phyloP scores from a whole-genome alignment of 164 flowering plant genomes.

The Santalum album region DNA sequence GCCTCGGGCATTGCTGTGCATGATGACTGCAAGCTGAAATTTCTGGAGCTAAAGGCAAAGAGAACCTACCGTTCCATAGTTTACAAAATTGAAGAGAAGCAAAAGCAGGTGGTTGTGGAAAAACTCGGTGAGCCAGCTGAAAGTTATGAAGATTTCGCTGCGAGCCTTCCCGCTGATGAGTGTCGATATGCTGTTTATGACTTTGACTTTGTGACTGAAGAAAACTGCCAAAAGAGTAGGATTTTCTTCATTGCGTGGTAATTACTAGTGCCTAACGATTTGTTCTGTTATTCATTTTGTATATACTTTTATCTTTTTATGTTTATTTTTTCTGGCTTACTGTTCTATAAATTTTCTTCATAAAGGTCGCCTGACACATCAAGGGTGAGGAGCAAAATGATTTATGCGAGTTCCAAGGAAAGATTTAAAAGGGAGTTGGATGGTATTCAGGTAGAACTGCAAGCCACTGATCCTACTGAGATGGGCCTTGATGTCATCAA shows the following conservation, averaged over 20 bases:
- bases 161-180: conserved; percentile 21
- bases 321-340: neutral
- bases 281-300: too few species aligned
- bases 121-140: conserved; percentile 21
- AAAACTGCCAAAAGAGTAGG: conserved; percentile 23
- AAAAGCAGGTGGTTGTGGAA: conserved; percentile 23
- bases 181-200: conserved; percentile 26
- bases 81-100: conserved; percentile 24
- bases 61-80: conserved; percentile 19
- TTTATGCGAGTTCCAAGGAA: conserved; percentile 55
- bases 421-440: conserved; percentile 52
- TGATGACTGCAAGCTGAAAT: conserved; percentile 23
- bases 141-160: conserved; percentile 19
- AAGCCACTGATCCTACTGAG: conserved; percentile 53
- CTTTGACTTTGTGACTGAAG: conserved; percentile 21
- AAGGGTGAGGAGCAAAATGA: conserved; percentile 57
- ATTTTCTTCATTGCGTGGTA: conserved; percentile 31
- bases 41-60: conserved; percentile 23
- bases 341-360: neutral
- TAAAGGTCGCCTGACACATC: conserved; percentile 48
- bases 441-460: conserved; percentile 53
- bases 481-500: conserved; percentile 46
- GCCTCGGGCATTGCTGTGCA: conserved; percentile 27
- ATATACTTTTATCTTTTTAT: too few species aligned
- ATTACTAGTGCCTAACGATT: too few species aligned